Base-by-base conservation (phyloP, 768 basidiomycete species). In the Cubamyces lactineus region DNA sequence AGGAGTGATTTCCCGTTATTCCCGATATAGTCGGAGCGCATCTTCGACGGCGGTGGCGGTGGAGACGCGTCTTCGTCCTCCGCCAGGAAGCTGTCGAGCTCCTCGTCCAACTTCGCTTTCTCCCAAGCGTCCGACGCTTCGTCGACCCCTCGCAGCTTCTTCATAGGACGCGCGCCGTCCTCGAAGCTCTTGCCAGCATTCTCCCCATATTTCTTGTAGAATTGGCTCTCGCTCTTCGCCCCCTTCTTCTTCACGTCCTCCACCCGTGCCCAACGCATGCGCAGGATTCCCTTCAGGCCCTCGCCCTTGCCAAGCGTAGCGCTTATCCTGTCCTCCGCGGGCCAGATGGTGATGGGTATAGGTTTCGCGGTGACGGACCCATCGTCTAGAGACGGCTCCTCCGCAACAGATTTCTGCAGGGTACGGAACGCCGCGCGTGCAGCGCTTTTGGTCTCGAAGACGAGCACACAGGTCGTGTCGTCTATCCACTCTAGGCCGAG, bases 401-500 rank as follows among this genome's bases (percentile, higher is more conserved):
- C 86, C 5, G 76, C 66, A 9, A 73, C 64, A 16, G 79, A 74
- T 71, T 86, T 87, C 66, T 80, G 80, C 17, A 92, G 79, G 21
- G 69, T 69, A 12, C 76, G 73, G 65, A 82, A 80, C 1, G 84
- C 87, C 1, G 75, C 66, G 24, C 82, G 80, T 13, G 91, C 91
- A 13, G 78, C 73, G 40, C 75, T 62, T 53, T 80, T 84, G 41
- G 83, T 80, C 30, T 81, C 74, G 70, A 92, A 94, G 45, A 94
- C 88, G 53, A 94, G 77, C 3, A 94, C 82, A 67, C 91, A 93
- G 24, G 89, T 92, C 23, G 78, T 87, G 75, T 94, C 92, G 72
- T 92, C 86, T 19, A 94, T 82, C 92, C 92, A 94, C 76, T 94
- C 92, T 8, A 94, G 76, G 8, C 82, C 92, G 64, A 91, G 80